Percentiles rank a stretch among this genome's conserved stretches.
phyloP scores from a whole-genome alignment of 345 rosid genomes.

The Angophora floribunda region DNA sequence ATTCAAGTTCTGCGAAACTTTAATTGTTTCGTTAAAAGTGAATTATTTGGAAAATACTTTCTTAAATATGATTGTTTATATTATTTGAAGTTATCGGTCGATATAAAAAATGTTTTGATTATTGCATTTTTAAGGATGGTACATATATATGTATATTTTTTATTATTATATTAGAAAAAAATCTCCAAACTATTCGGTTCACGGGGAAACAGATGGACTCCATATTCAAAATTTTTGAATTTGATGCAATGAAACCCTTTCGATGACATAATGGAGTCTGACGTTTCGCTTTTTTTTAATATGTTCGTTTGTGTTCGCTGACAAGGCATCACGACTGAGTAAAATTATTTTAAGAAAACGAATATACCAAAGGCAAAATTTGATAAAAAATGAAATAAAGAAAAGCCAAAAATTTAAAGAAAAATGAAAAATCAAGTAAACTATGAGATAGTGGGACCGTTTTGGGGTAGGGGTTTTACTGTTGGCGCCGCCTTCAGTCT shows the following conservation, averaged over 20 bases:
- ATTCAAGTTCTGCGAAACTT: no score
- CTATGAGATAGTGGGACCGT: background rate
- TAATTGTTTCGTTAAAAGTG: no score
- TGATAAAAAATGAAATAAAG: background rate
- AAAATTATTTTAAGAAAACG: background rate
- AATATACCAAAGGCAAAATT: background rate
- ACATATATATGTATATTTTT: no score
- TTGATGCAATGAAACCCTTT: background rate
- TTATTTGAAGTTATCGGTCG: no score
- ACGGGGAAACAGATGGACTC: no score
- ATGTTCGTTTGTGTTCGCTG: background rate
- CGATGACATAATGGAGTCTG: background rate
- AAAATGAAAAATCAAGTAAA: background rate
- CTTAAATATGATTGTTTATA: no score
- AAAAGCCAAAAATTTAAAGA: background rate
- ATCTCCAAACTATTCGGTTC: no score
- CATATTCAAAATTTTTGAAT: background rate
- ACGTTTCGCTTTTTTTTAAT: rapidly evolving
- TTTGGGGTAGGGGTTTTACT: background rate
- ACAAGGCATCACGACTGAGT: background rate
- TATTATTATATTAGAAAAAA: no score
- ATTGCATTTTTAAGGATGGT: no score
- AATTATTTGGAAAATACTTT: no score
- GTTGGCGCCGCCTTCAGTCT: background rate
- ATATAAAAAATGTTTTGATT: no score